Base-by-base conservation (phyloP, 2,329 filamentous ascomycete genomes). In the Calonectria fujianensis region DNA sequence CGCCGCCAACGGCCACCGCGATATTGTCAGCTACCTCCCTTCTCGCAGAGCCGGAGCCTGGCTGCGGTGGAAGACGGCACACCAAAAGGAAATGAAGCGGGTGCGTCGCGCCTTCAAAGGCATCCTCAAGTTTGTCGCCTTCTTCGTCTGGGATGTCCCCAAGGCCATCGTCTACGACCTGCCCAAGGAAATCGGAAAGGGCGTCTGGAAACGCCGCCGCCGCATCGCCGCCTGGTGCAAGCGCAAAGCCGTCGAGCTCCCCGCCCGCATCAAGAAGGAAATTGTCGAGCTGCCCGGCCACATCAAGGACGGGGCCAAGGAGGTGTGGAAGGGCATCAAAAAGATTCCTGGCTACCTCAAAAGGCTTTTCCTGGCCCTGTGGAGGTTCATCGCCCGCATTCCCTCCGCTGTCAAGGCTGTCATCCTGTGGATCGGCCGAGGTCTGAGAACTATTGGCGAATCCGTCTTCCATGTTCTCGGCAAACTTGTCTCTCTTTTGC, bases 11-110 rank as follows among this genome's bases (percentile, higher is more conserved):
- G 82, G 84, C 0, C 87, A 89, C 69, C 79, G 84, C 20, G 87
- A 88, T 10, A 81, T 89, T 4, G 87, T 89, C 5, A 80, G 80
- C 1, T 87, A 85, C 59, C 82, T 90, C 1, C 88, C 88, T 0
- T 52, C 76, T 0, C 80, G 86, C 0, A 80, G 87, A 0, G 84
- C 79, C 3, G 87, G 87, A 5, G 84, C 83, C 3, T 85, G 84
- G 81, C 74, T 78, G 27, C 79, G 87, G 11, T 86, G 86, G 82
- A 81, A 80, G 70, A 73, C 76, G n/a, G 77, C 82, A 1, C 84
- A 86, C 54, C 75, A 64, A 13, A 78, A 77, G 6, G 82, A 84
- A 14, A 80, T 85, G 74, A 51, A 76, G 14, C 73, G 80, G 0
- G 72, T 82, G 7, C 76, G 75, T n/a, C 74, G 69, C 4, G 80